Conservation (phyloP, 345 rosid genomes). For the Boechera divaricarpa region DNA sequence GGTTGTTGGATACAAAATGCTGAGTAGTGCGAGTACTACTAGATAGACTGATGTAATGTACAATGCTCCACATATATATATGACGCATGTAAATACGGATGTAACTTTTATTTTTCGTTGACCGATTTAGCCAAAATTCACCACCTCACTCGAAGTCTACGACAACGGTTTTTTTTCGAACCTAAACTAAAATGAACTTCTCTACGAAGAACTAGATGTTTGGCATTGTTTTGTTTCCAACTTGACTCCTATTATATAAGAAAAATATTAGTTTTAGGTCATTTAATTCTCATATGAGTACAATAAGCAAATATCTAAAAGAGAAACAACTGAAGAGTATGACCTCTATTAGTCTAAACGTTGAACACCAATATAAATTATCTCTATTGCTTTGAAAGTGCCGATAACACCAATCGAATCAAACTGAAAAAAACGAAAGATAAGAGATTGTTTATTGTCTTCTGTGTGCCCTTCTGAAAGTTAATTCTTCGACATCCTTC, state of each 20-base stretch:
- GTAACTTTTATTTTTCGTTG: background rate
- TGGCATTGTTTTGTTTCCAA: background rate
- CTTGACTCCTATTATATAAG: background rate
- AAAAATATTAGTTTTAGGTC: background rate
- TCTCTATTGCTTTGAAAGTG: constrained; percentile 3
- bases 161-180: background rate
- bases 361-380: background rate
- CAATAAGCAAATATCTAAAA: background rate
- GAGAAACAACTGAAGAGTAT: background rate
- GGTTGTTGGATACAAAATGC: background rate
- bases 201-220: background rate
- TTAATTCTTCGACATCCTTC: background rate
- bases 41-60: constrained; percentile 28
- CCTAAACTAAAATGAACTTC: background rate
- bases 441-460: constrained; percentile 12
- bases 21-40: background rate
- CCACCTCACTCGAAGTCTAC: background rate
- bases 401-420: background rate
- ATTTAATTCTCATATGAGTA: background rate
- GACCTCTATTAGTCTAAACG: background rate
- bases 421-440: background rate
- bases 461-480: background rate
- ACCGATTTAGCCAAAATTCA: background rate
- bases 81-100: constrained; percentile 2
- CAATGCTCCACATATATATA: background rate